phyloP scores from a whole-genome alignment of 768 basidiomycete genomes.

The Termitomyces sp. region DNA sequence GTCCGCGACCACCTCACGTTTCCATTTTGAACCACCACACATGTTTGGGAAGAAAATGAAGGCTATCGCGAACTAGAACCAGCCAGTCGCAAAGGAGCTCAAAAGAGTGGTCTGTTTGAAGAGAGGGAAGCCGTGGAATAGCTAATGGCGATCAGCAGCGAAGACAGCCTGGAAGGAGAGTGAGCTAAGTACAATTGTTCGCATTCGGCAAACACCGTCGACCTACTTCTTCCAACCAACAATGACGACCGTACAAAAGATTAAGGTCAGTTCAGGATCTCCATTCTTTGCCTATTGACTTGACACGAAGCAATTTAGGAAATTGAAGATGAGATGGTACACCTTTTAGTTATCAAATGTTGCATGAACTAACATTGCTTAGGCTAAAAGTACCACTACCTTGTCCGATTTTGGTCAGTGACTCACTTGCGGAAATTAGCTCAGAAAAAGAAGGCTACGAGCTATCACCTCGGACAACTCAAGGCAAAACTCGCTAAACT shows the following conservation, averaged over 20 bases:
- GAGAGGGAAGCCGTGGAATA: conserved; percentile 19
- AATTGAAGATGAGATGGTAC: conserved; percentile 96
- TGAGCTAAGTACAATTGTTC: conserved; percentile 5
- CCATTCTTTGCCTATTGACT: conserved; percentile 11
- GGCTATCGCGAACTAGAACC: conserved; percentile 27
- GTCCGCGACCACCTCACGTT: conserved; percentile 94
- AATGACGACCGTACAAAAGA: conserved; percentile 91
- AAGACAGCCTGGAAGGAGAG: conserved; percentile 2
- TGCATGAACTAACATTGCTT: conserved; percentile 20
- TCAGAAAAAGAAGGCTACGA: conserved; percentile 94
- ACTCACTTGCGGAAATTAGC: conserved; percentile 39
- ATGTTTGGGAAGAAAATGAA: conserved; percentile 26
- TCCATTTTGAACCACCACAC: conserved; percentile 87
- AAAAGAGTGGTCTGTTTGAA: conserved; percentile 16
- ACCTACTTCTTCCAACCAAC: conserved; percentile 22
- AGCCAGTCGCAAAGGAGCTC: conserved; percentile 44
- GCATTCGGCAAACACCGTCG: conserved; percentile 33
- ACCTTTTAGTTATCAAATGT: conserved; percentile 16
- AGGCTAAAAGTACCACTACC: conserved; percentile 70
- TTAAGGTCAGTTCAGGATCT: conserved; percentile 49
- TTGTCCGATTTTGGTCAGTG: conserved; percentile 1
- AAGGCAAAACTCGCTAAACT: conserved; percentile 99
- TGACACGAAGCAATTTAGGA: conserved; percentile 43
- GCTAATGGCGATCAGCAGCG: conserved; percentile 9
- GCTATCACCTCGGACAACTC: conserved; percentile 93